Conservation (phyloP, 257 asterid genomes). For the Forsythia suspensa region DNA sequence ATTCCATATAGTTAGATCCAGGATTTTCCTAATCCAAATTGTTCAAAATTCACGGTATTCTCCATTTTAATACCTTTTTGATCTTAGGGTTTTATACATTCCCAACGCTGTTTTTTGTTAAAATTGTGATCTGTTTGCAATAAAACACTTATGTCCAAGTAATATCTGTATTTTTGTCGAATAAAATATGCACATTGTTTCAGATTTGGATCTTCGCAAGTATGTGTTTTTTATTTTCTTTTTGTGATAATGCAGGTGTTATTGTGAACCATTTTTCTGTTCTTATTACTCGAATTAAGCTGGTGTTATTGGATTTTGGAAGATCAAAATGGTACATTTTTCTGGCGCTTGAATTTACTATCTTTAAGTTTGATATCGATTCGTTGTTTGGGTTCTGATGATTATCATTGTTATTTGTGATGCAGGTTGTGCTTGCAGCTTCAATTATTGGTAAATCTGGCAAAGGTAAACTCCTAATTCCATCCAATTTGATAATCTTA, state of each 20-base stretch:
- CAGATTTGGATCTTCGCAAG: conserved; percentile 23
- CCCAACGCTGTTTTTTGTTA: not conserved
- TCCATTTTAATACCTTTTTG: not conserved
- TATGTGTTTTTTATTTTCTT: not conserved
- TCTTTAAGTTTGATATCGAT: not conserved
- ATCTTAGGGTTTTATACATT: not conserved
- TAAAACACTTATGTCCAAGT: not conserved
- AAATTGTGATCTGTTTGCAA: not conserved
- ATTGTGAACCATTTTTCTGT: not conserved
- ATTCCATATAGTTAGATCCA: not conserved
- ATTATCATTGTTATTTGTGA: not conserved
- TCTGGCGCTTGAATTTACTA: not conserved
- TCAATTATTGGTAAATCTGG: conserved; percentile 52
- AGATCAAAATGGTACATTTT: not conserved
- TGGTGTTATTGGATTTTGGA: not conserved
- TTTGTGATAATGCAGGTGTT: conserved; percentile 24
- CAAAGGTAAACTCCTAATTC: conserved; percentile 34
- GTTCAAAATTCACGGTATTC: not conserved
- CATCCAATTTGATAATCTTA: not conserved
- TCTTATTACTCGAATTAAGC: not conserved
- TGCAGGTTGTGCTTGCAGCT: conserved; percentile 57
- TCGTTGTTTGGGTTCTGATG: not conserved
- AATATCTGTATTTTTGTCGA: not conserved
- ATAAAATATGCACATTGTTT: not conserved
- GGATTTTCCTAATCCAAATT: not conserved